Evolutionary conservation across 73 alveolate species (phyloP).

Genomic region (Blepharisma stoltei): DNA sequence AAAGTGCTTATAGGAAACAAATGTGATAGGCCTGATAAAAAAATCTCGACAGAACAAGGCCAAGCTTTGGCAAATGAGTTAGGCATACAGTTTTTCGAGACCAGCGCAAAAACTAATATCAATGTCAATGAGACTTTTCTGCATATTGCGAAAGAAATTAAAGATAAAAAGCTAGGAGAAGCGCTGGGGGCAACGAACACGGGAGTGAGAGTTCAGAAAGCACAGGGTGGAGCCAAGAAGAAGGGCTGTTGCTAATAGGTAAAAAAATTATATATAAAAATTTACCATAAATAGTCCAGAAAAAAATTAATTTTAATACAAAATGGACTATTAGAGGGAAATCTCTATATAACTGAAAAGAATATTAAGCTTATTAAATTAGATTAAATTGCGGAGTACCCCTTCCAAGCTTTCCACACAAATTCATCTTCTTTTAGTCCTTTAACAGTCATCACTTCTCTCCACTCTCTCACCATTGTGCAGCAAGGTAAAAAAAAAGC

Average conservation of each 20-base stretch:
- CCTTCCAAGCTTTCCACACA: conserved; percentile 20
- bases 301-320: too few species aligned
- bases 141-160: neutral
- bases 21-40: conserved; percentile 30
- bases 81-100: conserved; percentile 26
- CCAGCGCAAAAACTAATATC: conserved; percentile 30
- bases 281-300: too few species aligned
- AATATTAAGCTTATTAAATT: too few species aligned
- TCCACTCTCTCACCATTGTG: conserved; percentile 11
- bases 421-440: conserved; percentile 9
- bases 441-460: conserved; percentile 20
- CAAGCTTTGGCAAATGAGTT: conserved; percentile 25
- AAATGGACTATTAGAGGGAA: too few species aligned
- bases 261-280: too few species aligned
- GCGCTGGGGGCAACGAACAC: too few species aligned
- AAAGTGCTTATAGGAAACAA: conserved; percentile 53
- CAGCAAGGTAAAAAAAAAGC: conserved; percentile 18
- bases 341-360: too few species aligned
- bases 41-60: conserved; percentile 25
- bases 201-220: too few species aligned
- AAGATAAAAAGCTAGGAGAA: too few species aligned
- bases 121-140: conserved; percentile 11
- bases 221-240: too few species aligned
- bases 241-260: too few species aligned
- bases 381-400: neutral